phyloP scores from a whole-genome alignment of 2,329 filamentous ascomycete species.

The Chalaropsis ovoidea region DNA sequence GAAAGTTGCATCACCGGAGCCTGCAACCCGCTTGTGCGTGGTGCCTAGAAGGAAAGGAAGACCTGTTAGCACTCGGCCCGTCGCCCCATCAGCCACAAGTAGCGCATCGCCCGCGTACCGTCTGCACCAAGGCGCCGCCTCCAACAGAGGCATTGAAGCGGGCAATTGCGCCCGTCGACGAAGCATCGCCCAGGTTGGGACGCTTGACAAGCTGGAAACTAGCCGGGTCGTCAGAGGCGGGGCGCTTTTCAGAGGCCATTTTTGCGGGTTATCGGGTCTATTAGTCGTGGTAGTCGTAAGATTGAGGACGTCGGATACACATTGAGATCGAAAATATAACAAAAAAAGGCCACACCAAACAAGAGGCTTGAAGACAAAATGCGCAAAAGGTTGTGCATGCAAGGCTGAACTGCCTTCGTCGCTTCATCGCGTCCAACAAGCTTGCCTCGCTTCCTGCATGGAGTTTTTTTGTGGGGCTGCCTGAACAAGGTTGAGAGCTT shows the following conservation, averaged over 20 bases:
- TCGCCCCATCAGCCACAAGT: not conserved
- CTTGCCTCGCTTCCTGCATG: slow-evolving; percentile 16
- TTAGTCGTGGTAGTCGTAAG: not conserved
- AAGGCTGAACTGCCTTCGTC: slow-evolving; percentile 23
- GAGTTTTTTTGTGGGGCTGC: slow-evolving; percentile 21
- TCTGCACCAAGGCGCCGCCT: slow-evolving; percentile 41
- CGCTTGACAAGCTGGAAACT: slow-evolving; percentile 79
- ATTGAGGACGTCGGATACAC: slow-evolving; percentile 14
- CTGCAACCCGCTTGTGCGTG: slow-evolving; percentile 71
- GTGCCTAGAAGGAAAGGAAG: slow-evolving; percentile 43
- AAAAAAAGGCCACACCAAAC: not conserved
- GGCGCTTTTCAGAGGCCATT: slow-evolving; percentile 89
- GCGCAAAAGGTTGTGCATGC: not conserved
- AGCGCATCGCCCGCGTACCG: slow-evolving; percentile 33
- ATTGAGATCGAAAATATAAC: not conserved
- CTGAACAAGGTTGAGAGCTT: slow-evolving; percentile 5
- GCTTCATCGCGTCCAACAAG: slow-evolving; percentile 10
- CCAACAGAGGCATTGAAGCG: slow-evolving; percentile 42
- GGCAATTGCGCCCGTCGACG: slow-evolving; percentile 40
- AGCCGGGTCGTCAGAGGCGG: slow-evolving; percentile 73
- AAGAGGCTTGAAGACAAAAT: slow-evolving; percentile 14
- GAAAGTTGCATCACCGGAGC: slow-evolving; percentile 90
- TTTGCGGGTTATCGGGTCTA: slow-evolving; percentile 20
- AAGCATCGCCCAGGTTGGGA: slow-evolving; percentile 53
- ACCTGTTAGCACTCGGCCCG: slow-evolving; percentile 3